phyloP scores from a whole-genome alignment of 345 rosid genomes.

The Kernera saxatilis region DNA sequence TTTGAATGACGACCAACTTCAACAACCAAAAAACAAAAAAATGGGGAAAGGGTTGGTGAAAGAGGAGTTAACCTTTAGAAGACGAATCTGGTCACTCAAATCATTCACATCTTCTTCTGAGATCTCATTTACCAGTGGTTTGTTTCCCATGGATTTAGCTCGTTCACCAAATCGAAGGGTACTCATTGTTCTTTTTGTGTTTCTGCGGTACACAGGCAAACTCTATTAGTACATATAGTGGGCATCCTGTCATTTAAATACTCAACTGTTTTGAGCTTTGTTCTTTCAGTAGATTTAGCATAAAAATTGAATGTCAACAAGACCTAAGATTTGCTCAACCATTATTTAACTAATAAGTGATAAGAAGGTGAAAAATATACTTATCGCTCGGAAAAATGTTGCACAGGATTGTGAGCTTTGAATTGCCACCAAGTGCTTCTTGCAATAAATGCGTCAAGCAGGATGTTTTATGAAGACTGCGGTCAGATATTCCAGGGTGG shows the following conservation, averaged over 20 bases:
- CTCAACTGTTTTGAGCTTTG: neutral
- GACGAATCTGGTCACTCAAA: slow-evolving; percentile 96
- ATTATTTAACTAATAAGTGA: neutral
- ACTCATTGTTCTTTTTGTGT: slow-evolving; percentile 61
- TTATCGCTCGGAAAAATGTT: slow-evolving; percentile 60
- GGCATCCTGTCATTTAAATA: neutral
- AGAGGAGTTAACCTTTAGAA: slow-evolving; percentile 49
- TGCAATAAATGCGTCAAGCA: slow-evolving; percentile 73
- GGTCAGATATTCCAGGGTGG: slow-evolving; percentile 40
- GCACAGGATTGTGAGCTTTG: slow-evolving; percentile 86
- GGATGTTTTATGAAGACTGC: slow-evolving; percentile 47
- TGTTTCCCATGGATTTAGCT: slow-evolving; percentile 58
- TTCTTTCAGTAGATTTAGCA: neutral
- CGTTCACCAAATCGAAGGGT: slow-evolving; percentile 88
- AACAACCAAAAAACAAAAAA: neutral
- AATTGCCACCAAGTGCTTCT: slow-evolving; percentile 95
- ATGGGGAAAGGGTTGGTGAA: neutral
- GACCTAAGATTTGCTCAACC: neutral
- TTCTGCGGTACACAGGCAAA: slow-evolving; percentile 46
- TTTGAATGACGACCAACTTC: slow-evolving; percentile 9
- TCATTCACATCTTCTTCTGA: slow-evolving; percentile 91
- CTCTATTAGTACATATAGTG: neutral
- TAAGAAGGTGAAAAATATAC: slow-evolving; percentile 32
- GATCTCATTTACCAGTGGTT: slow-evolving; percentile 85
- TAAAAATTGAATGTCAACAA: neutral